phyloP scores from a whole-genome alignment of 768 basidiomycete species.

The Phanerodontia chrysosporium region DNA sequence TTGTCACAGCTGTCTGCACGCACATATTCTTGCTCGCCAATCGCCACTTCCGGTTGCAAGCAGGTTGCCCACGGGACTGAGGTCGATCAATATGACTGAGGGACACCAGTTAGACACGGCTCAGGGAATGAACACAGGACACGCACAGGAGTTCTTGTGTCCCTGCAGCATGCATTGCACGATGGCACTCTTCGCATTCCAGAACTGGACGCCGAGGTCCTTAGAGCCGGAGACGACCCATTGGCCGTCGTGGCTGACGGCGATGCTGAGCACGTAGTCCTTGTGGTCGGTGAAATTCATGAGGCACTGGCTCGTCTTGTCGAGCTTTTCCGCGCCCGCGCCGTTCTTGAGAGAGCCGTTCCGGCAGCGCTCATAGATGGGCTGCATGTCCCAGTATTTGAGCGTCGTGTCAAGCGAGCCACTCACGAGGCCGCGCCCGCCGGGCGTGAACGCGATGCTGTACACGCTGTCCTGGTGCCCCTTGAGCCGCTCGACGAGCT shows the following conservation, averaged over 20 bases:
- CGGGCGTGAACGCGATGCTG: constrained; percentile 84
- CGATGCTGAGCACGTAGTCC: constrained; percentile 73
- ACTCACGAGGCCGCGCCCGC: constrained; percentile 83
- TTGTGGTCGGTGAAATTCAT: constrained; percentile 92
- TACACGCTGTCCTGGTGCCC: constrained; percentile 64
- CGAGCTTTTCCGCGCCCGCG: constrained; percentile 41
- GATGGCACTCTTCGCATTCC: constrained; percentile 73
- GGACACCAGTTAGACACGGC: not conserved
- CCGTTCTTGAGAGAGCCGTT: constrained; percentile 14
- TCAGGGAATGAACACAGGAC: not conserved
- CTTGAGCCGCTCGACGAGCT: constrained; percentile 51
- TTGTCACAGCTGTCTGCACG: constrained; percentile 18
- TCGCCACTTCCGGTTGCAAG: constrained; percentile 72
- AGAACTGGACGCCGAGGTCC: constrained; percentile 94
- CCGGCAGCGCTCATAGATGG: constrained; percentile 23
- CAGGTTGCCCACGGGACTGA: constrained; percentile 55
- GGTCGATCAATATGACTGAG: constrained; percentile 67
- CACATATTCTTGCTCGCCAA: constrained; percentile 68
- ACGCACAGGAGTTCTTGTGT: constrained; percentile 62
- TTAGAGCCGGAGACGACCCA: constrained; percentile 96
- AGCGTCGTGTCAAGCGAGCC: constrained; percentile 74
- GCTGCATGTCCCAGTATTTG: constrained; percentile 56
- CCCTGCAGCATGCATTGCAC: constrained; percentile 94
- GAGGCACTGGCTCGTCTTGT: constrained; percentile 54
- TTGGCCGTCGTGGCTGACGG: constrained; percentile 86